Base-by-base conservation (phyloP, 192 early-diverging fungal genomes). In the Coemansia sp. region DNA sequence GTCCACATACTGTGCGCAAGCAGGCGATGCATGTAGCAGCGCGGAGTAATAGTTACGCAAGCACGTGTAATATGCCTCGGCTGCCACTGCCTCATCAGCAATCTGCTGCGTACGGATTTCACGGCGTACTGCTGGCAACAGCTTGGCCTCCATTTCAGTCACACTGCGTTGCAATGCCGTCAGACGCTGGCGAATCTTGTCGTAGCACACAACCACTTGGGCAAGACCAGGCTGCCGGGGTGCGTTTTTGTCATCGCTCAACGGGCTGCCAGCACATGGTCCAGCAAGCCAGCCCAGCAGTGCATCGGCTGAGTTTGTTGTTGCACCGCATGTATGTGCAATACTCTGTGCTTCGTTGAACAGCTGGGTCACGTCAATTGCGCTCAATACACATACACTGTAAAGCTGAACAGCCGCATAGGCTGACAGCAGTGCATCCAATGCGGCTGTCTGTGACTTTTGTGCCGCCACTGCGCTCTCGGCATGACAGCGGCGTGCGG, bases 31-130 rank as follows among this genome's bases (percentile, higher is more conserved):
- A 41, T 78, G 76, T 19, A 69, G 54, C 13, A 54, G 54, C 1
- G 71, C 76, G 0, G 67, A 56, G 35, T 73, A 66, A 60, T 69
- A 78, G 76, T 45, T 64, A 39, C 76, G 76, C 7, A 70, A 32
- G 47, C 66, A 58, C n/a, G 27, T 22, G 57, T 73, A 73, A 60
- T 73, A 73, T 22, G 71, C 62, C 45, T 62, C 66, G 3, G 71
- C 66, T 0, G 65, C 60, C 1, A 62, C 50, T 12, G 69, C 51
- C 64, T 78, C 76, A 12, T 69, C 67, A 3, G 39, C 53, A 23
- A 78, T 48, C 20, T 50, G 66, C 29, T 64, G 61, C 2, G 41
- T 64, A 12, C 54, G 23, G n/a, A 78, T 47, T 5, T 52, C 27
- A 53, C 74, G 69, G 16, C 58, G 35, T 3, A 57, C 57, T 13